These are phyloP conservation scores for Backusella westeae DNA, from an alignment of 192 early-diverging fungal genomes.

Conservation along the genomic window DNA sequence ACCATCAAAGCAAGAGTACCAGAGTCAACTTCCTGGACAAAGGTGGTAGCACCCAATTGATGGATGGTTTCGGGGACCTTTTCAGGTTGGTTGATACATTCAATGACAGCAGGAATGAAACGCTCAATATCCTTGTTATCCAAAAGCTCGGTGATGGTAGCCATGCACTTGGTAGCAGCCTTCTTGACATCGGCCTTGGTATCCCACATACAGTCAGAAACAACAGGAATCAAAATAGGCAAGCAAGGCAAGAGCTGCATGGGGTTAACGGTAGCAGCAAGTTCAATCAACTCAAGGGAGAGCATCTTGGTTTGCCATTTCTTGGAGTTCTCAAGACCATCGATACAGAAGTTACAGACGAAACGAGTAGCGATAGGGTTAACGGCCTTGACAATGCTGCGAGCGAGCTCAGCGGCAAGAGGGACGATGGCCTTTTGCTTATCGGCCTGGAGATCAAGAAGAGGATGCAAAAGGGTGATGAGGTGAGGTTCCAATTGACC, in stretches of 20 bases:
- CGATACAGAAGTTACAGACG: slow-evolving; percentile 60
- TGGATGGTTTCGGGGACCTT: slow-evolving; percentile 77
- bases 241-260: slow-evolving; percentile 47
- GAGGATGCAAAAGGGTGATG: slow-evolving; percentile 59
- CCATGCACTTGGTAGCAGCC: slow-evolving; percentile 65
- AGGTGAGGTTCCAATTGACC: slow-evolving; percentile 70
- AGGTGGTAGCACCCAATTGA: slow-evolving; percentile 78
- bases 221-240: slow-evolving; percentile 66
- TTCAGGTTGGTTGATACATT: slow-evolving; percentile 76
- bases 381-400: slow-evolving; percentile 33
- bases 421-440: slow-evolving; percentile 42
- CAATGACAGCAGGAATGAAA: slow-evolving; percentile 73
- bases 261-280: slow-evolving; percentile 43
- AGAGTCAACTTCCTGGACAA: slow-evolving; percentile 75
- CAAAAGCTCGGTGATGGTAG: slow-evolving; percentile 62
- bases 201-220: slow-evolving; percentile 81
- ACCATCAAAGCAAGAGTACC: slow-evolving; percentile 81
- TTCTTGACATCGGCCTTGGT: slow-evolving; percentile 72
- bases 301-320: slow-evolving; percentile 77
- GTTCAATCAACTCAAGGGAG: slow-evolving; percentile 45
- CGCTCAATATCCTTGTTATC: slow-evolving; percentile 80
- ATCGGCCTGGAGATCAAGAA: slow-evolving; percentile 61
- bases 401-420: slow-evolving; percentile 40
- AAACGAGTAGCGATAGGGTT: slow-evolving; percentile 47
- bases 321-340: slow-evolving; percentile 69